Base-by-base conservation (phyloP, 169 alveolate genomes). In the Babesia bigemina region DNA sequence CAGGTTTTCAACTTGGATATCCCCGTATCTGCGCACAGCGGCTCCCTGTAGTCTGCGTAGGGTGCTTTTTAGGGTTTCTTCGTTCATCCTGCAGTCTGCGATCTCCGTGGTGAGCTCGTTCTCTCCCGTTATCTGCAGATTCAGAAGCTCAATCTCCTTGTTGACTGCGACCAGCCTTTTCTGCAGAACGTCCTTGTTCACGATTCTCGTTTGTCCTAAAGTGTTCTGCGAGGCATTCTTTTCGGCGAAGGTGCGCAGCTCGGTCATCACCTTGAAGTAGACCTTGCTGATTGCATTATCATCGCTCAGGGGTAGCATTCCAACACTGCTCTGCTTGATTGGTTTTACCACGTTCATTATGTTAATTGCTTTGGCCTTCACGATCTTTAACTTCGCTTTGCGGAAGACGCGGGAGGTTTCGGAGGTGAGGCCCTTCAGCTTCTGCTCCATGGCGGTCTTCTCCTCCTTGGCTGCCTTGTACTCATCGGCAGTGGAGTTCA, bases 1-100 rank as follows among this genome's bases (percentile, higher is more conserved):
- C 24, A 84, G 59, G 47, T 75, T 84, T 21, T 84, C 91, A 16
- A 76, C 86, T 45, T 84, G 91, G n/a, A 84, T 84, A 21, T 84
- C 78, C 47, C 70, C 69, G 70, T 84, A 84, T 24, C 72, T 61
- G 28, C 73, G 58, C 17, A 78, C 47, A 36, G 72, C 53, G 24
- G 69, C 29, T n/a, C 63, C 42, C 63, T 84, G 82, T 4, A 70
- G 57, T 33, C 24, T 28, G 9, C 56, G 56, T n/a, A 74, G 48
- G 1, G 50, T n/a, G 17, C 66, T 6, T 33, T 53, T 49, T 4
- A 67, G 49, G 2, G 77, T 21, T 22, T 77, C 86, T 55, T 77
- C 86, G 55, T 56, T 70, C 48, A 77, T 63, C 49, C 74, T n/a
- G 17, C 67, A 55, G 45, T 67, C 71, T 0, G 86, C 86, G 45